These are phyloP conservation scores for Boechera divaricarpa DNA, from an alignment of 345 rosid genomes.

Conservation along the genomic window DNA sequence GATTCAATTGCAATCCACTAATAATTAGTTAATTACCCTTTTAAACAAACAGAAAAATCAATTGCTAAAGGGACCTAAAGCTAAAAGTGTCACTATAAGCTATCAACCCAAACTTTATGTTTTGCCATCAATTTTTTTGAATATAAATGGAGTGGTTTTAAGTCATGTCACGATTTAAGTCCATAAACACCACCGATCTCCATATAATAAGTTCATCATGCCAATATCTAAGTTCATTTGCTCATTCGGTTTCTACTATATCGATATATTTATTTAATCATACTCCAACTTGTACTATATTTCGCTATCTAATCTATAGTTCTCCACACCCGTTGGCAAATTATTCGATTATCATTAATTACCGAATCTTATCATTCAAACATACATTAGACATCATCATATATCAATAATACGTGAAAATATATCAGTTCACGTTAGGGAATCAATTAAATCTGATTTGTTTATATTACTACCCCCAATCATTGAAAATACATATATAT, in stretches of 20 bases:
- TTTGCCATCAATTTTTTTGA: constrained; percentile 12
- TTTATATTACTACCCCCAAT: neutral
- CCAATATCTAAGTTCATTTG: neutral
- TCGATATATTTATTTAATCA: neutral
- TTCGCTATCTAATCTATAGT: neutral
- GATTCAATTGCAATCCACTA: neutral
- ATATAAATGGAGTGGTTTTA: constrained; percentile 34
- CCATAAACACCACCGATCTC: constrained; percentile 29
- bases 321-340: neutral
- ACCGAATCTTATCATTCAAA: neutral
- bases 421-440: neutral
- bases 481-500: neutral
- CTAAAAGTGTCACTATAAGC: constrained; percentile 27
- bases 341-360: neutral
- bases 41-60: constrained; percentile 13
- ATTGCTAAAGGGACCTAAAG: neutral
- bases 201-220: constrained; percentile 22
- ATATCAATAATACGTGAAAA: neutral
- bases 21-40: neutral
- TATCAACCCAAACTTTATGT: constrained; percentile 31
- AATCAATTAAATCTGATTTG: neutral
- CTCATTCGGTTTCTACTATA: constrained; percentile 6
- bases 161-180: constrained; percentile 34
- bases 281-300: neutral
- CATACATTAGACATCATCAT: too few relatives aligned